Base-by-base conservation (phyloP, 2,329 filamentous ascomycete genomes). In the Fusarium chlamydosporum region DNA sequence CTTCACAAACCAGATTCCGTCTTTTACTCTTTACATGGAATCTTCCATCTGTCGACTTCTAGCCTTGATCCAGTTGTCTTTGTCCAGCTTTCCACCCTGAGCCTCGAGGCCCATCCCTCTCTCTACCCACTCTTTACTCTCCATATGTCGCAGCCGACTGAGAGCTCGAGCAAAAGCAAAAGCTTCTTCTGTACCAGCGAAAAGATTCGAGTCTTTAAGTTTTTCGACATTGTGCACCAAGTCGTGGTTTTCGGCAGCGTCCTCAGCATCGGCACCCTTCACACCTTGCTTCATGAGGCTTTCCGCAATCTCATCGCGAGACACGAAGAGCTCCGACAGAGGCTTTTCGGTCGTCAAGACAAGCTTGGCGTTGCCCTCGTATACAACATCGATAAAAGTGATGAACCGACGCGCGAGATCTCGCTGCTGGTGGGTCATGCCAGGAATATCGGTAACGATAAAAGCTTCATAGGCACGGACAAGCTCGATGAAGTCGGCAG, bases 331-430 rank as follows among this genome's bases (percentile, higher is more conserved):
- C 76, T 97, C 90, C 9, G 89, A 88, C 3, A 99, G 83, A 0
- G 95, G 93, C 48, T 94, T 92, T 40, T 90, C 93, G 4, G 92
- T 94, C 0, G 96, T 99, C 57, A 99, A 87, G 16, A 98, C 95
- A 9, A 99, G 87, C 81, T 97, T 98, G n/a, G 94, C 94, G 79
- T 95, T 88, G 29, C 86, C 85, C 79, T 99, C 96, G 76, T 99
- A 99, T 6, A 97, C 91, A 7, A 96, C 95, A 77, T 99, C 96
- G 70, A 99, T 93, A 73, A 99, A 97, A 0, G 95, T 99, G 78
- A 99, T 99, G 79, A 99, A 97, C 7, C 96, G 87, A 13, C 96
- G 85, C 0, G 96, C 96, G 38, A 97, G 85, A 80, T 99, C 96
- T 20, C 96, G 89, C 75, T 94, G 89, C 56, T 89, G 88, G 70